Evolutionary conservation across 345 rosid species (phyloP), one percentile per base, ranked within the genome.

Genomic region (Hypericum androsaemum): DNA sequence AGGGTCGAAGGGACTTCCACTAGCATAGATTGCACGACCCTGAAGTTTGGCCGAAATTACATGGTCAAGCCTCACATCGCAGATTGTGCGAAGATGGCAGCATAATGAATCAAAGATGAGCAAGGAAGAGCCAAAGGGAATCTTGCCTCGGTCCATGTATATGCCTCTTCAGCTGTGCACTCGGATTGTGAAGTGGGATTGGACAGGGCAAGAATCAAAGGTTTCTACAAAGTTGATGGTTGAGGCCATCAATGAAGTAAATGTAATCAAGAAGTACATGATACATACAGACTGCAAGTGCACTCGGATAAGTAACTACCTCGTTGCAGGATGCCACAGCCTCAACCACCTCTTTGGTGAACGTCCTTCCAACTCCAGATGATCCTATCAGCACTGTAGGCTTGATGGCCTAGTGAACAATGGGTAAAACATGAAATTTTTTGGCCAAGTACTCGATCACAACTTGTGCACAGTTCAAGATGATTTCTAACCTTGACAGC

Each of bases 161-260:
- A 92, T 52, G 98, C 98, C 77, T 92, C 88, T 67, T 85, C 88
- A 1, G 98, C 98, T 0, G 95, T 92, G 57, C 98, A 92, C 67
- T 92, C 98, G 0, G 97, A 82, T 66, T 88, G 97, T 32, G 98
- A 85, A 56, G 97, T 92, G 32, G 97, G 97, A 56, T 88, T 92
- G 41, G 98, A 92, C 40, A 92, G 86, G 62, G 98, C 89, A 58
- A 92, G 81, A 64, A 92, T 83, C 50, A 92, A 69, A 0, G 98
- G 98, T 76, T 70, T 92, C 98, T 92, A 78, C 66, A 70, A 22
- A 22, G 32, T 22, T 22, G 32, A 22, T 22, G 32, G 32, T 22
- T 22, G 32, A 22, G 32, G 32, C 32, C 1, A 4, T 22, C 4
- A 22, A 22, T 22, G 2, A 22, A 4, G 32, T 22, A 22, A 22